Base-by-base conservation (phyloP, 73 alveolate genomes). In the Effrenium voratum region DNA sequence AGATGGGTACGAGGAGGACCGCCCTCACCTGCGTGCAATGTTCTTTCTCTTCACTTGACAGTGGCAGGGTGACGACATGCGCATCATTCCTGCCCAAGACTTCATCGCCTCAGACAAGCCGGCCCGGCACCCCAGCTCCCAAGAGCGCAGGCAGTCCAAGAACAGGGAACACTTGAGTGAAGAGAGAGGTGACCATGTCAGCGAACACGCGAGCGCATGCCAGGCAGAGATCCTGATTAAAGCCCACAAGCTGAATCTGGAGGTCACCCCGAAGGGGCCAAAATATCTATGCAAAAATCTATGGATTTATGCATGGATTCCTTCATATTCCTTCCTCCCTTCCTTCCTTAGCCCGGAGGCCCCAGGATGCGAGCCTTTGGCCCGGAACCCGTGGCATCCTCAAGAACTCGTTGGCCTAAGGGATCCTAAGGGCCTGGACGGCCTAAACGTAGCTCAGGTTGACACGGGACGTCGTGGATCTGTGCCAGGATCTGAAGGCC, bases 11-110 rank as follows among this genome's bases (percentile, higher is more conserved):
- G 93, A 84, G 68, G 93, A 84, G 93, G 93, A 12, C 12, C 43
- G 2, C 1, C 41, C 49, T 40, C 16, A 6, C 40, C 3, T 3
- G 49, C 12, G 83, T 3, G 47, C 16, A 6, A 22, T 5, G 83
- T 5, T 6, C 50, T 30, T 30, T 72, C 0, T 72, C 19, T 72
- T 6, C 83, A 30, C 10, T 12, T 13, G 10, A 6, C n/a, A 34
- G 26, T 0, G 30, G 13, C 49, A 99, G 86, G 99, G 98, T 30
- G 99, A 99, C 66, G 99, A 99, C 98, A 68, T 99, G 59, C 99
- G 99, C 90, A 82, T 99, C 85, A 90, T 98, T 36, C 99, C 99
- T 94, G 99, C 99, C 43, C 99, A 99, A 93, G 99, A 97, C 80
- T 99, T 99, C 99, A 92, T 99, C 50, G 93, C 99, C 46, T 93